Evolutionary conservation across 805 yeast species (phyloP), one percentile per base, ranked within the genome.

Genomic region (Starmerella ratchasimensis): DNA sequence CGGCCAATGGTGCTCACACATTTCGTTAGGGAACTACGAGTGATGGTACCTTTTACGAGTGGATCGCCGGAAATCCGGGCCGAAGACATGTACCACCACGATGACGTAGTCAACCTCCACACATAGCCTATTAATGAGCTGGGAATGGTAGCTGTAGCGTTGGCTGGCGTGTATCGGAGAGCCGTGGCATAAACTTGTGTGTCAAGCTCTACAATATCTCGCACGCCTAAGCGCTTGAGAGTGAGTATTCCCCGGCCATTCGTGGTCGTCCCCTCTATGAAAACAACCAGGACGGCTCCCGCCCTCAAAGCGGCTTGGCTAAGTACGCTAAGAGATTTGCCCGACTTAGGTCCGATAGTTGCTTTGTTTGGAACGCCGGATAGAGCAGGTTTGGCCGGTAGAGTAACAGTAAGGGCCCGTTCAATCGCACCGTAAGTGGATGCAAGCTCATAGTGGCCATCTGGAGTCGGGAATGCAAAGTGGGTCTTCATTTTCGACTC

Each of bases 261-360:
- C 0, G 94, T 73, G 0, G 94, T 67, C 0, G 94, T 80, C 0
- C 94, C 94, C 52, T 84, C 96, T 3, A 76, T 65, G 41, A 83
- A 72, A 17, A 79, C 47, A 36, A 68, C 75, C 3, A 73, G 64
- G 0, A 64, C 59, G 29, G 68, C 65, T n/a, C 64, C 62, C 3
- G 55, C 53, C 16, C 57, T 50, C 21, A 53, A 46, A 1, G 61
- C 61, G 10, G 35, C 19, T 13, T 30, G 19, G 16, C 43, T 40
- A 7, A 56, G 36, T 5, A 43, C 32, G 3, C 32, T 43, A 19
- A 54, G 38, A 2, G 39, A 19, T 33, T 17, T 14, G 6, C 46
- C 34, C 11, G 19, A 13, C 10, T 13, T 5, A 7, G 31, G 9
- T 5, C 11, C 19, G 15, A 5, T 19, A 15, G 23, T 11, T 4